These are phyloP conservation scores for Aspergillus quadrilineatus DNA, from an alignment of 2,329 filamentous ascomycete genomes.

Conservation along the genomic window DNA sequence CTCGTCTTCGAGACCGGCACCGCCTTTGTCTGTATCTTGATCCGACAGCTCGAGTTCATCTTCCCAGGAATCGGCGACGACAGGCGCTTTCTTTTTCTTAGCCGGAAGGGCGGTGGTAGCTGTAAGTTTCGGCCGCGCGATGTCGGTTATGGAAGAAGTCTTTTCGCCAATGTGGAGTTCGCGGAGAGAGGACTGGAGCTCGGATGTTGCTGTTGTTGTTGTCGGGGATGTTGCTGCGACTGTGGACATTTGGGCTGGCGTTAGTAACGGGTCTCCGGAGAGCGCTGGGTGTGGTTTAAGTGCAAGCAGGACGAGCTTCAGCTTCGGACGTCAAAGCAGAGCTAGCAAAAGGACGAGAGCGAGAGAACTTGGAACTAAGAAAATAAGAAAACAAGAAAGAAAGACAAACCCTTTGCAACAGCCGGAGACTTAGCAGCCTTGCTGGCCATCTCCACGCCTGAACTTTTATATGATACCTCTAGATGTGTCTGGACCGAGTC, in stretches of 20 bases:
- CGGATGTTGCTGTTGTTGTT: slow-evolving; percentile 19
- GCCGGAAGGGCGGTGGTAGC: slow-evolving; percentile 16
- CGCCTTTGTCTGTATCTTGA: slow-evolving; percentile 46
- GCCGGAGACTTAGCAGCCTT: slow-evolving; percentile 15
- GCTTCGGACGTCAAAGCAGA: not conserved
- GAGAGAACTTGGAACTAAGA: not conserved
- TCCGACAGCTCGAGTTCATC: slow-evolving; percentile 55
- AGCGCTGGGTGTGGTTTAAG: not conserved
- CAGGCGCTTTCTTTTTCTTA: slow-evolving; percentile 36
- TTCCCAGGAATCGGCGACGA: slow-evolving; percentile 75
- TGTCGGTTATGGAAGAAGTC: slow-evolving; percentile 26
- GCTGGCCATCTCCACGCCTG: not conserved
- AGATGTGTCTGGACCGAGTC: not conserved
- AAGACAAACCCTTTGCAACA: slow-evolving; percentile 22
- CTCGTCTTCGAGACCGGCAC: slow-evolving; percentile 23
- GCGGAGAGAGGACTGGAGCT: slow-evolving; percentile 35
- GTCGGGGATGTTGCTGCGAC: slow-evolving; percentile 17
- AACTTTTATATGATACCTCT: not conserved
- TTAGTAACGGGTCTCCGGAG: not conserved
- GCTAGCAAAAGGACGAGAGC: not conserved
- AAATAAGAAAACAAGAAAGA: not conserved
- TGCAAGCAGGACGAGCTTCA: not conserved
- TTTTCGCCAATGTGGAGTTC: slow-evolving; percentile 32
- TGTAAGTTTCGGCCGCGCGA: slow-evolving; percentile 23
- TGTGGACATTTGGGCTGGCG: slow-evolving; percentile 18